These are phyloP conservation scores for Termitomyces sp. DNA, from an alignment of 768 basidiomycete species.

Conservation along the genomic window DNA sequence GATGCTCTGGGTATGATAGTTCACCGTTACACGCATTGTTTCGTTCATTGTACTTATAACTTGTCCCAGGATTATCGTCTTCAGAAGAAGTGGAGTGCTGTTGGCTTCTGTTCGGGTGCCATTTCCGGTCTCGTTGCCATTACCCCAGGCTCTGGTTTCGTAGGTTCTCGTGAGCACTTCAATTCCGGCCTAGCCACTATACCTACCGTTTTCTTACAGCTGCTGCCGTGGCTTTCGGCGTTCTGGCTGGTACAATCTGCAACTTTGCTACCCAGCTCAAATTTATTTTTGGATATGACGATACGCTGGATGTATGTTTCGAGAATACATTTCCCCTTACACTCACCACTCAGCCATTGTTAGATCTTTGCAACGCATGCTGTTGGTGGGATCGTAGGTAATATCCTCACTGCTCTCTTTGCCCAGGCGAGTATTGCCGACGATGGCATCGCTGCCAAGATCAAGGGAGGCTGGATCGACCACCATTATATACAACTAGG, in stretches of 20 bases:
- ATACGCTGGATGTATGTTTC: conserved; percentile 65
- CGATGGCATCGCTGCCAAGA: conserved; percentile 63
- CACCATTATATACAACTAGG: conserved; percentile 78
- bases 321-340: not conserved
- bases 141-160: conserved; percentile 79
- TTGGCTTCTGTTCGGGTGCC: conserved; percentile 96
- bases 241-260: conserved; percentile 77
- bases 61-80: conserved; percentile 89
- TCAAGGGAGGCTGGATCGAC: conserved; percentile 85
- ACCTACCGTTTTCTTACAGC: no score
- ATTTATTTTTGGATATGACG: conserved; percentile 70
- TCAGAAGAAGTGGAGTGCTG: conserved; percentile 88
- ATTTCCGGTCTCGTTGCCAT: conserved; percentile 88
- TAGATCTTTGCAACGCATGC: conserved; percentile 88
- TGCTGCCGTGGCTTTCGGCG: conserved; percentile 81
- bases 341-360: not conserved
- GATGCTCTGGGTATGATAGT: conserved; percentile 81
- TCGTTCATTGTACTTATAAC: no score
- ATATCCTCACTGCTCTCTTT: conserved; percentile 83
- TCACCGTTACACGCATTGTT: no score
- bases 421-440: conserved; percentile 75
- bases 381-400: conserved; percentile 75
- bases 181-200: no score
- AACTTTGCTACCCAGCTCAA: conserved; percentile 98
- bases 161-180: conserved; percentile 70